A percentile compares a stretch with the other conserved stretches of the same genome.
phyloP scores from a whole-genome alignment of 2,329 filamentous ascomycete species.

The Cercospora zeina region DNA sequence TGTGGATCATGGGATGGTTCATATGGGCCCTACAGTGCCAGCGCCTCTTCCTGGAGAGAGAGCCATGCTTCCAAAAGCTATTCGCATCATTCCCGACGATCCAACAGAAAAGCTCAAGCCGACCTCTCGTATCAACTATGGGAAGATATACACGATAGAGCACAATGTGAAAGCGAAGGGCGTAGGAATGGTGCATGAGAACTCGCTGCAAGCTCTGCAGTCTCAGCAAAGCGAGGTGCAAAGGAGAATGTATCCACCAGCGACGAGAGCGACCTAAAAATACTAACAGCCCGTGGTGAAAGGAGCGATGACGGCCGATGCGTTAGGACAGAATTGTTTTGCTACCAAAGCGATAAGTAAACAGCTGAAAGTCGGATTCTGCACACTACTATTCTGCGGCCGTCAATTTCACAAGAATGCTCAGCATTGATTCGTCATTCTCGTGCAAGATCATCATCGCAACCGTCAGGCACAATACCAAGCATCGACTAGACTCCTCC shows the following conservation, averaged over 20 bases:
- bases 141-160: slow-evolving; percentile 22
- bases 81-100: slow-evolving; percentile 16
- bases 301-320: neutral
- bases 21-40: neutral
- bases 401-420: neutral
- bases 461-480: neutral
- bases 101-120: neutral
- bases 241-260: neutral
- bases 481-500: neutral
- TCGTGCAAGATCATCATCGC: neutral
- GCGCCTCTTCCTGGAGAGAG: neutral
- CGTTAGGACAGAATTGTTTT: neutral
- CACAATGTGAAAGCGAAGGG: slow-evolving; percentile 20
- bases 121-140: slow-evolving; percentile 20
- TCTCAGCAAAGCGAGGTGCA: neutral
- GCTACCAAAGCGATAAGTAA: neutral
- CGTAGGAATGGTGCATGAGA: slow-evolving; percentile 12
- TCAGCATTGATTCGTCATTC: neutral
- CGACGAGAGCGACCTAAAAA: neutral
- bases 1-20: slow-evolving; percentile 6
- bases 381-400: neutral
- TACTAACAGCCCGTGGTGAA: neutral
- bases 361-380: neutral
- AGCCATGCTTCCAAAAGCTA: slow-evolving; percentile 11
- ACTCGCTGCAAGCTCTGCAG: neutral